A percentile compares a stretch with the other conserved stretches of the same genome.
These are phyloP conservation scores for Boechera stricta DNA, from an alignment of 345 rosid genomes.

Conservation along the genomic window DNA sequence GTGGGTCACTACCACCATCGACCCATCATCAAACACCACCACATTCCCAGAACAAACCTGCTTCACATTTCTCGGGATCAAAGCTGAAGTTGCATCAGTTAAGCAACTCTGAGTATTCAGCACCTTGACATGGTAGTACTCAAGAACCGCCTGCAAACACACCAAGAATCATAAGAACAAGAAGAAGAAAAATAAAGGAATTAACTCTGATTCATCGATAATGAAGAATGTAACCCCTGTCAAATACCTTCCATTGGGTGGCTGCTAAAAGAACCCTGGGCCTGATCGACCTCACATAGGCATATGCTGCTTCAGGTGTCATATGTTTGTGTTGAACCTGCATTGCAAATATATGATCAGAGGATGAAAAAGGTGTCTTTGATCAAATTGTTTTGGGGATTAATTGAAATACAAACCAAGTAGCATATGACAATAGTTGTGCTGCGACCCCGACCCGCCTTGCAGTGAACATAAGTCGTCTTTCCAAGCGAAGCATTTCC, in stretches of 20 bases:
- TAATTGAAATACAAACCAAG: slow-evolving; percentile 60
- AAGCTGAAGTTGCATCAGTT: slow-evolving; percentile 36
- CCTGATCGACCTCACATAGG: slow-evolving; percentile 74
- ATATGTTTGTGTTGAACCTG: slow-evolving; percentile 84
- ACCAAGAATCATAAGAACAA: slow-evolving; percentile 1
- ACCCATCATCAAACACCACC: slow-evolving; percentile 78
- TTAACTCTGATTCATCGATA: background rate
- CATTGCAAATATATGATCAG: slow-evolving; percentile 26
- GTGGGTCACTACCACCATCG: slow-evolving; percentile 78
- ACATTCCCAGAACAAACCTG: slow-evolving; percentile 47
- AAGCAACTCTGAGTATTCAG: slow-evolving; percentile 36
- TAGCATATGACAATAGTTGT: slow-evolving; percentile 92
- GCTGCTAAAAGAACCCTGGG: slow-evolving; percentile 92
- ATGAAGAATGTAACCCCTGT: background rate
- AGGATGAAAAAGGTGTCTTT: background rate
- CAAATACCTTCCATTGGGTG: slow-evolving; percentile 84
- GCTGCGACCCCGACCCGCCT: slow-evolving; percentile 99
- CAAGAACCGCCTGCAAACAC: slow-evolving; percentile 78
- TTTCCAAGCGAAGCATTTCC: slow-evolving; percentile 63
- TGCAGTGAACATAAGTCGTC: slow-evolving; percentile 94
- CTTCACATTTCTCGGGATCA: slow-evolving; percentile 46
- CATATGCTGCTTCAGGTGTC: slow-evolving; percentile 88
- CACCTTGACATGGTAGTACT: slow-evolving; percentile 64
- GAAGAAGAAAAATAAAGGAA: background rate
- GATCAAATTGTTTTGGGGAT: background rate